Evolutionary conservation across 2,329 filamentous ascomycete species (phyloP).

Genomic region (Penicillium sp.): DNA sequence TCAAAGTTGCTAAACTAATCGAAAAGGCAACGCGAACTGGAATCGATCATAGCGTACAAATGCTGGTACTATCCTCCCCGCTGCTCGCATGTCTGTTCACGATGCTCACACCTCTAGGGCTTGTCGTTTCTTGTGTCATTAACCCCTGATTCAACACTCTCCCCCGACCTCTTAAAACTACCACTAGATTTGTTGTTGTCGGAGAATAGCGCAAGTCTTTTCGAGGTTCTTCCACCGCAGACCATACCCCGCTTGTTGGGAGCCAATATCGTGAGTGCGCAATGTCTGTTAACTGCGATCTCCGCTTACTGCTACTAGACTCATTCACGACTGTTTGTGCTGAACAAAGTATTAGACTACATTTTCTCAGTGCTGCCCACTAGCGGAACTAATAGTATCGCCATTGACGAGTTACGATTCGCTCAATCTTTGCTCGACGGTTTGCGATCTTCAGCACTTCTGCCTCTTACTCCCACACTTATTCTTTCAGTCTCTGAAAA

Average conservation of each 20-base stretch:
- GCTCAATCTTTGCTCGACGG: constrained; percentile 31
- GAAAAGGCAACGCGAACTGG: constrained; percentile 41
- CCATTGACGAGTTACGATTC: constrained; percentile 28
- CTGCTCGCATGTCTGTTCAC: background rate
- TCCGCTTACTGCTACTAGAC: constrained; percentile 24
- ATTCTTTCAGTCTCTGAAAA: constrained; percentile 20
- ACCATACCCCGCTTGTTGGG: constrained; percentile 38
- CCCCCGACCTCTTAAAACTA: constrained; percentile 32
- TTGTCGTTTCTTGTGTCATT: constrained; percentile 37
- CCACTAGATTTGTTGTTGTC: constrained; percentile 33
- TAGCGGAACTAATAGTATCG: background rate
- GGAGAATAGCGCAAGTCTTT: constrained; percentile 25
- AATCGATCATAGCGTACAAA: constrained; percentile 36
- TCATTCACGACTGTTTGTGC: constrained; percentile 27
- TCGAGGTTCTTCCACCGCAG: constrained; percentile 30
- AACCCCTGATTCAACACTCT: constrained; percentile 28
- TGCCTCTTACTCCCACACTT: constrained; percentile 16
- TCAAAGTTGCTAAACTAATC: constrained; percentile 44
- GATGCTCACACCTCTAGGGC: constrained; percentile 30
- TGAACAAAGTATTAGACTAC: constrained; percentile 30
- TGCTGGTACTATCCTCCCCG: constrained; percentile 34
- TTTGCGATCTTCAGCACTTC: constrained; percentile 25
- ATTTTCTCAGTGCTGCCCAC: constrained; percentile 29
- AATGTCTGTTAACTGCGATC: background rate
- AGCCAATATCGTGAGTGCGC: constrained; percentile 43